Percentiles rank a stretch among this genome's conserved stretches.
Evolutionary conservation across 2,329 filamentous ascomycete species (phyloP).

Genomic region (Curvularia spicifera): DNA sequence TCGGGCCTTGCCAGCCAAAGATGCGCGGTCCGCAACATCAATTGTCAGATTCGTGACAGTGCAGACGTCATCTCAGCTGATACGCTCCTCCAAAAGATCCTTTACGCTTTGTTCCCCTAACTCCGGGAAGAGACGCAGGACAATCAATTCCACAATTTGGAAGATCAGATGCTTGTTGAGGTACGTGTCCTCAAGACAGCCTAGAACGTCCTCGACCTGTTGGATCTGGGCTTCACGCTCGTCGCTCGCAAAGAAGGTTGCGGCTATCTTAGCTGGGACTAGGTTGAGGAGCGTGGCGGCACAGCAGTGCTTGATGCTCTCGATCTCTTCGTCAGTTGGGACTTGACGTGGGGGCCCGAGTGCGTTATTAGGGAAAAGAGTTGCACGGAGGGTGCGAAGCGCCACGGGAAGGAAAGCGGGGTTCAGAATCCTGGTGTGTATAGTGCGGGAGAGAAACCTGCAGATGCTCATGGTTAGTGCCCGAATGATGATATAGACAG

Average conservation of each 20-base stretch:
- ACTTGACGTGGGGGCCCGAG: slow-evolving; percentile 68
- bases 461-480: slow-evolving; percentile 34
- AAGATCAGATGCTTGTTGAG: slow-evolving; percentile 94
- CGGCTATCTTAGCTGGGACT: slow-evolving; percentile 54
- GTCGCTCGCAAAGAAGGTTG: slow-evolving; percentile 39
- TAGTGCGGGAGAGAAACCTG: slow-evolving; percentile 56
- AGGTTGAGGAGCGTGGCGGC: slow-evolving; percentile 63
- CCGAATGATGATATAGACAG: slow-evolving; percentile 19
- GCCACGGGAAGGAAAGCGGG: slow-evolving; percentile 54
- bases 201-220: slow-evolving; percentile 66
- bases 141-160: slow-evolving; percentile 76
- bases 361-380: slow-evolving; percentile 85
- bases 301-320: slow-evolving; percentile 69
- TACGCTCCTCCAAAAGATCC: slow-evolving; percentile 76
- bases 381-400: slow-evolving; percentile 73
- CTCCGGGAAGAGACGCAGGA: slow-evolving; percentile 86
- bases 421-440: slow-evolving; percentile 52
- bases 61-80: slow-evolving; percentile 47
- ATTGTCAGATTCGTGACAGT: neutral
- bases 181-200: slow-evolving; percentile 80
- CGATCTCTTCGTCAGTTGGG: slow-evolving; percentile 65
- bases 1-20: slow-evolving; percentile 15
- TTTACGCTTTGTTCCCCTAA: slow-evolving; percentile 72
- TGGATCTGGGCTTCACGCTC: slow-evolving; percentile 64
- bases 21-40: neutral